Percentiles rank a stretch among this genome's conserved stretches.
phyloP scores from a whole-genome alignment of 179 eudicot genomes.

The Actinidia chinensis region DNA sequence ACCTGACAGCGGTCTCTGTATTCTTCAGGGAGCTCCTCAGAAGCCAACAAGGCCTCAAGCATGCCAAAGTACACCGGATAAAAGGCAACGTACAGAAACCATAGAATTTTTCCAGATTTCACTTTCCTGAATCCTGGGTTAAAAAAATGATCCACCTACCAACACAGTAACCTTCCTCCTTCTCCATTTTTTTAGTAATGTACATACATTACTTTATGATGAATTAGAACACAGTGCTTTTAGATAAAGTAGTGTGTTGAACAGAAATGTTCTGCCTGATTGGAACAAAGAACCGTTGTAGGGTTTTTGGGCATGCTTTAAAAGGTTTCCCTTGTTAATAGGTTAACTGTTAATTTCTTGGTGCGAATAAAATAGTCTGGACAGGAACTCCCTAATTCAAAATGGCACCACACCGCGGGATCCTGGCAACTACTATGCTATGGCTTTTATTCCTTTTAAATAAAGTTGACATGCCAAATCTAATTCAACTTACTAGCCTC shows the following conservation, averaged over 20 bases:
- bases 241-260: background rate
- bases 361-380: background rate
- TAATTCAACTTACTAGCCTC: no score
- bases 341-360: background rate
- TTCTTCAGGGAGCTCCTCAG: conserved; percentile 87
- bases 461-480: no score
- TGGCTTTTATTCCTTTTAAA: no score
- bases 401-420: background rate
- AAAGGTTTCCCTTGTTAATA: no score
- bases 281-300: background rate
- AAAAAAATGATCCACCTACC: background rate
- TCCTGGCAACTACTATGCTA: background rate
- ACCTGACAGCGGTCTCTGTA: conserved; percentile 80
- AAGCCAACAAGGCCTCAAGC: conserved; percentile 91
- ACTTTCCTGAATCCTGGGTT: background rate
- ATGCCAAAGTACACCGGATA: conserved; percentile 86
- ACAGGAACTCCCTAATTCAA: background rate
- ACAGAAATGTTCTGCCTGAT: background rate
- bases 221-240: background rate
- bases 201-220: background rate
- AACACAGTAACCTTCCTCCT: background rate
- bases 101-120: conserved; percentile 5
- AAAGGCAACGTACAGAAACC: background rate
- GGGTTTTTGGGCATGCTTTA: background rate
- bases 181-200: background rate